Evolutionary conservation across 1,284 basidiomycete species (phyloP).

Genomic region (Trametes hirsuta): DNA sequence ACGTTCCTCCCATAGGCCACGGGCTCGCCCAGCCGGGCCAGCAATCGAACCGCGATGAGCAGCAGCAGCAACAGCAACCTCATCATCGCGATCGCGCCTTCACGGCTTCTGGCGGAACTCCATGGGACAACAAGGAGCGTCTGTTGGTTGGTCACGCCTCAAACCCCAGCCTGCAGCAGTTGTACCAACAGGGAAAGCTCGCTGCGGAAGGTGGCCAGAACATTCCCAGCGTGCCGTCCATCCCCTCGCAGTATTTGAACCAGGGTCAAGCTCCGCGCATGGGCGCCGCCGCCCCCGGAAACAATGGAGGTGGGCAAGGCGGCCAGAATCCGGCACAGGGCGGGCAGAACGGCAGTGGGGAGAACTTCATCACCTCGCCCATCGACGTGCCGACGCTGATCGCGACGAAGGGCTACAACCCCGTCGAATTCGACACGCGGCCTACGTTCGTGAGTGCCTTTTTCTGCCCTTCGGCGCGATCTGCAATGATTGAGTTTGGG

Average conservation of each 20-base stretch:
- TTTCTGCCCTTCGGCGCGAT: neutral
- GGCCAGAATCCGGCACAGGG: slow-evolving; percentile 33
- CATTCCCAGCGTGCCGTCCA: slow-evolving; percentile 68
- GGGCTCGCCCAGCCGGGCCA: slow-evolving; percentile 39
- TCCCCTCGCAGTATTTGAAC: slow-evolving; percentile 73
- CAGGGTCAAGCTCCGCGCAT: slow-evolving; percentile 48
- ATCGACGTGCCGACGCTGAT: slow-evolving; percentile 88
- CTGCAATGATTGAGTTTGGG: slow-evolving; percentile 11
- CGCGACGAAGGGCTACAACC: slow-evolving; percentile 90
- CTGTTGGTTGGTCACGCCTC: slow-evolving; percentile 58
- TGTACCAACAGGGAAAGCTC: slow-evolving; percentile 47
- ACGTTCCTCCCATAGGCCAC: slow-evolving; percentile 53
- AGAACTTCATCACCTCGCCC: slow-evolving; percentile 55
- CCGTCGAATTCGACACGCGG: slow-evolving; percentile 80
- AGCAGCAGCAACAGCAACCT: slow-evolving; percentile 35
- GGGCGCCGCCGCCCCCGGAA: slow-evolving; percentile 38
- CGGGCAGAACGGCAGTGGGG: slow-evolving; percentile 26
- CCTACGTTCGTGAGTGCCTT: slow-evolving; percentile 67
- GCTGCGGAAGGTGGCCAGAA: slow-evolving; percentile 39
- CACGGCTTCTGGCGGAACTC: slow-evolving; percentile 42
- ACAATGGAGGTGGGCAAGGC: slow-evolving; percentile 16
- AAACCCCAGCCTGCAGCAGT: slow-evolving; percentile 69
- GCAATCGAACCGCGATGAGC: slow-evolving; percentile 24
- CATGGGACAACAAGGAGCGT: slow-evolving; percentile 69
- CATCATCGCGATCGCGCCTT: slow-evolving; percentile 43